Base-by-base conservation (phyloP, 345 rosid species). In the Corchorus olitorius region DNA sequence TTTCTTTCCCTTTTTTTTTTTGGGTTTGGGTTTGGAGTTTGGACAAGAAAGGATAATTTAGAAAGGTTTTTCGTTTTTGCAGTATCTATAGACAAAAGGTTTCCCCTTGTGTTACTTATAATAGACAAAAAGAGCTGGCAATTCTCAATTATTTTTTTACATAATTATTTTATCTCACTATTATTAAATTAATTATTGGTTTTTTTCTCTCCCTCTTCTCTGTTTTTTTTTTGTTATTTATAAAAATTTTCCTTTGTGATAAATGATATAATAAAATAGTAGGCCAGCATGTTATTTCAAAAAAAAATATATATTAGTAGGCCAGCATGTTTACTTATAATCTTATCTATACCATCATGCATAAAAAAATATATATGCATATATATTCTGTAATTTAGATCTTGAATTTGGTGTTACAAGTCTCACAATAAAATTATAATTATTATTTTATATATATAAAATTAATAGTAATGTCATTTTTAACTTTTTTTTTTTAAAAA, bases 31-130 rank as follows among this genome's bases (percentile, higher is more conserved):
- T 27, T 27, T 27, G 27, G 27, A 27, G 27, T 27, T 60, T 43
- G 45, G 65, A 41, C 70, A 59, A 50, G 37, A 70, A 62, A 22
- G 3, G n/a, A 14, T 5, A 5, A 9, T 62, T 70, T 35, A 45
- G 48, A 79, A 22, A 52, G 59, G 75, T n/a, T 41, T 68, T 10
- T 72, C 50, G 75, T n/a, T 41, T 68, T 10, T 72, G 14, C 8
- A 48, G 33, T 20, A 12, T 41, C 54, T 58, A 4, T 55, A 27
- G 27, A 69, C 63, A 6, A 27, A 27, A 45, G 15, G 76, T 22
- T 20, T 73, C 41, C 16, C 27, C 27, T 22, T 65, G 15, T 22
- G 59, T 11, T 50, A 63, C 37, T 75, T 35, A 75, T 74, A 22
- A 58, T 10, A 35, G 33, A 48, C 13, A 74, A 48, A 19, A 56